These are phyloP conservation scores for Trichoderma pleuroti DNA, from an alignment of 2,329 filamentous ascomycete genomes.

Conservation along the genomic window DNA sequence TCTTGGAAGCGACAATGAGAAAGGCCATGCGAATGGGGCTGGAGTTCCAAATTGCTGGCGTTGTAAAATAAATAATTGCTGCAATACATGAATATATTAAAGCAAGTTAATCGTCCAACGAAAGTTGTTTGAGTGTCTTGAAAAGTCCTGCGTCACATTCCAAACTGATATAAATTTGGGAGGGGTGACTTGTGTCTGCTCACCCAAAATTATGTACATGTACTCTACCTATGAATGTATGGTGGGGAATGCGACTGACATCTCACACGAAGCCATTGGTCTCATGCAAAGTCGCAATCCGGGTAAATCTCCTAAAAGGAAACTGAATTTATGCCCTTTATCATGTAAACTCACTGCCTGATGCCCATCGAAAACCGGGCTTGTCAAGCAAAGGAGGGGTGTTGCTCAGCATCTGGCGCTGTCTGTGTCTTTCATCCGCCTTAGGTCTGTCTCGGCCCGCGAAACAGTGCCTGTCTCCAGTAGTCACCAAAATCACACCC, in stretches of 20 bases:
- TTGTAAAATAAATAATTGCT: conserved; percentile 37
- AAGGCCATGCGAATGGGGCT: conserved; percentile 24
- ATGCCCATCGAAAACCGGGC: background rate
- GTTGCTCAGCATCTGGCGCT: background rate
- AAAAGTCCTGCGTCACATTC: background rate
- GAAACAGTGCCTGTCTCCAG: conserved; percentile 6
- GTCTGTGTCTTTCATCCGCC: background rate
- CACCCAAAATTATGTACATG: background rate
- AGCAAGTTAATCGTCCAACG: background rate
- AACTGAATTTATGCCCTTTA: background rate
- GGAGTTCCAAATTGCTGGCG: conserved; percentile 27
- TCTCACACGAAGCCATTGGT: background rate
- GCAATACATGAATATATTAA: conserved; percentile 30
- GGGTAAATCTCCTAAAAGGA: background rate
- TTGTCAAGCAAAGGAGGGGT: background rate
- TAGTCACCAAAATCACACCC: conserved; percentile 5
- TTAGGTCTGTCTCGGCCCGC: conserved; percentile 16
- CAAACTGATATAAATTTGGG: background rate
- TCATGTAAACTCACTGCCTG: background rate
- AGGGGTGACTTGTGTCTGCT: background rate
- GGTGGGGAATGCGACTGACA: conserved; percentile 14
- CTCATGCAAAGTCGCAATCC: background rate
- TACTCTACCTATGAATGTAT: background rate
- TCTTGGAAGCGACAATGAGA: conserved; percentile 24
- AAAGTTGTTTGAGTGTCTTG: background rate